Evolutionary conservation across 306 rosid species (phyloP).

Genomic region (Sindora glabra): DNA sequence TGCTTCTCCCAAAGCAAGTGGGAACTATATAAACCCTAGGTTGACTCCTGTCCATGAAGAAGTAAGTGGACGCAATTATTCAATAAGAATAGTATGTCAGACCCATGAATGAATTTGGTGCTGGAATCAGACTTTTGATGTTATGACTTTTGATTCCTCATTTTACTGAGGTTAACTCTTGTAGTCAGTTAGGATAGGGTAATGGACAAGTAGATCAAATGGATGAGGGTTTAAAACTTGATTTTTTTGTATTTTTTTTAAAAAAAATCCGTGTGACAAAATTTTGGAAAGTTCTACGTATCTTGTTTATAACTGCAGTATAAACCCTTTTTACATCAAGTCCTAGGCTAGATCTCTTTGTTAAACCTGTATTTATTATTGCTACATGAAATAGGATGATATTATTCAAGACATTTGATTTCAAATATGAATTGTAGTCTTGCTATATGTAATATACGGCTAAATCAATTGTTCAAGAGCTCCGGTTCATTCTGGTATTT

Average conservation of each 20-base stretch:
- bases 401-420: too few species aligned
- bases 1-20: constrained; percentile 63
- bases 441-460: too few species aligned
- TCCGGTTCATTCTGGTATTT: neutral
- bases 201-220: neutral
- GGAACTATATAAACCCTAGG: constrained; percentile 45
- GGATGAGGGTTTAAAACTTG: neutral
- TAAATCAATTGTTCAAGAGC: too few species aligned
- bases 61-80: constrained; percentile 36
- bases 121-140: neutral
- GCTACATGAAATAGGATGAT: too few species aligned
- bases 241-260: neutral
- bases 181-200: neutral
- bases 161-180: too few species aligned
- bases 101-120: neutral
- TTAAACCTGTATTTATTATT: too few species aligned
- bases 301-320: neutral
- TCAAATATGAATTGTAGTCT: too few species aligned
- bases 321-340: neutral
- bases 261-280: neutral
- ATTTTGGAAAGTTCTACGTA: neutral
- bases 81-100: neutral
- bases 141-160: too few species aligned
- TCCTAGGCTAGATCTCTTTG: neutral
- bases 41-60: constrained; percentile 86